Conservation (phyloP, 2,329 filamentous ascomycete genomes). For the Monosporascus sp. region DNA sequence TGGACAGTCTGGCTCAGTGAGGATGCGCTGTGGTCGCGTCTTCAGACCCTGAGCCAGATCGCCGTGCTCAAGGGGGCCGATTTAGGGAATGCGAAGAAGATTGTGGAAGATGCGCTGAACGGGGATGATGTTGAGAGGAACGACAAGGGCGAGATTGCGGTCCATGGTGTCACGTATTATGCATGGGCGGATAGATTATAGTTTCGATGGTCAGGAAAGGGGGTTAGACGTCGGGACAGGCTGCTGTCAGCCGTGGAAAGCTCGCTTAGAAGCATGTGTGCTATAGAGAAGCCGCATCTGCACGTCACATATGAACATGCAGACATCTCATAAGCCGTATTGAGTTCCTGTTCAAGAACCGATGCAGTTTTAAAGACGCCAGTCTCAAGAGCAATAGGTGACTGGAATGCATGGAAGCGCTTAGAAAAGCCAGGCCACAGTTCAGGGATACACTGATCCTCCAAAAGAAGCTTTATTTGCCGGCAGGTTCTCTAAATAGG, state of each 20-base stretch:
- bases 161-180: conserved; percentile 60
- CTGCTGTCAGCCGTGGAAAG: not conserved
- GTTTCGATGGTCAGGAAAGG: not conserved
- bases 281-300: too few relatives aligned
- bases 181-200: conserved; percentile 53
- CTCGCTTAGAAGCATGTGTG: not conserved
- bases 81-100: conserved; percentile 41
- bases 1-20: conserved; percentile 55
- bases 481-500: too few relatives aligned
- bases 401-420: too few relatives aligned
- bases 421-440: too few relatives aligned
- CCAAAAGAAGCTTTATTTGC: too few relatives aligned
- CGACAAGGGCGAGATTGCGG: conserved; percentile 54
- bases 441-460: too few relatives aligned
- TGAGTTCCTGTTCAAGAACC: too few relatives aligned
- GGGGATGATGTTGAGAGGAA: conserved; percentile 51
- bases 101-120: conserved; percentile 50
- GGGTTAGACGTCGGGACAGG: not conserved
- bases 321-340: too few relatives aligned
- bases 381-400: too few relatives aligned
- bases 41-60: conserved; percentile 64
- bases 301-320: too few relatives aligned
- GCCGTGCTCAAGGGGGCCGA: conserved; percentile 50
- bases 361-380: too few relatives aligned
- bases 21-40: conserved; percentile 58